Base-by-base conservation (phyloP, 345 rosid species). In the Raphanus raphanistrum region DNA sequence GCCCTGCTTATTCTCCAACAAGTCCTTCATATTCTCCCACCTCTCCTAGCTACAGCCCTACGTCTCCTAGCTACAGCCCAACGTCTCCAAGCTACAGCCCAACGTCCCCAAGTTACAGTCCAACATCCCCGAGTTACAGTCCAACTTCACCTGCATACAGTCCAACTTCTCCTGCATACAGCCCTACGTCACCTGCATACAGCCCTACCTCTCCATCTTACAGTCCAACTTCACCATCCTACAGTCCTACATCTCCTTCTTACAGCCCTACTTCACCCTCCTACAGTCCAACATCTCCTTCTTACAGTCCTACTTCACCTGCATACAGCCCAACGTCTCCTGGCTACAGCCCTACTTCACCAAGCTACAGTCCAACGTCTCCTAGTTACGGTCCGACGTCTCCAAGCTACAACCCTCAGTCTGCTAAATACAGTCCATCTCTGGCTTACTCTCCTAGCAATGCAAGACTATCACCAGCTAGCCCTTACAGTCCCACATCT, bases 401-500 rank as follows among this genome's bases (percentile, higher is more conserved):
- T 36, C 97, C 92, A 6, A 88, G 81, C 75, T 90, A 88, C 61
- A 88, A 89, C 75, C 88, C 87, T 43, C 76, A 79, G 43, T 86
- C 88, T 8, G 87, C 87, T 5, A 87, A 93, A 76, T 94, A 88
- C 81, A 94, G 90, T 63, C 98, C 98, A 1, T 92, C 97, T 9
- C 75, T 86, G 62, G 98, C 97, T 6, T 92, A 92, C 84, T 95
- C 97, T 13, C 99, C 98, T 5, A 94, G 97, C 84, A 94, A 92
- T 76, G 92, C 98, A 21, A 86, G 97, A 73, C 75, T 94, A 76
- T 87, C 98, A 25, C 95, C 97, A 21, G 76, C 96, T 52, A 91
- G 97, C 78, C 98, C 99, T 3, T 95, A 95, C 84, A 92, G 98
- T 80, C 97, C 98, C 48, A 90, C 98, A 7, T 94, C 98, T 74